Percentiles rank a stretch among this genome's conserved stretches.
Evolutionary conservation across 768 basidiomycete genomes (phyloP).

Genomic region (Tephrocybe sp.): DNA sequence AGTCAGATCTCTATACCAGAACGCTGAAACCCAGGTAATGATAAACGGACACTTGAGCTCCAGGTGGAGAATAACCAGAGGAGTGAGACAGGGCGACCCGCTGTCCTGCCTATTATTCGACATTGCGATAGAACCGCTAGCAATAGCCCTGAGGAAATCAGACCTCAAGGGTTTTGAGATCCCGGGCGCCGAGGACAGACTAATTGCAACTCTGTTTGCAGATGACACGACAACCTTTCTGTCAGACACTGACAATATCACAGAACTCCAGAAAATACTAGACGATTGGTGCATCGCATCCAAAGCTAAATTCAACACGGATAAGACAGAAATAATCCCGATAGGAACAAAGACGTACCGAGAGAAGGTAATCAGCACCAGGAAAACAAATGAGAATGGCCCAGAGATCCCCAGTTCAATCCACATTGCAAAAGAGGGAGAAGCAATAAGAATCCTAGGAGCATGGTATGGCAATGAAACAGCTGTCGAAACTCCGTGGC

Average conservation of each 20-base stretch:
- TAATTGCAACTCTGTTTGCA: constrained; percentile 25
- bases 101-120: constrained; percentile 39
- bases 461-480: constrained; percentile 28
- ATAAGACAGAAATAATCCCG: not conserved
- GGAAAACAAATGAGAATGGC: too few species aligned
- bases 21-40: constrained; percentile 5
- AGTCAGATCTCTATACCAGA: constrained; percentile 12
- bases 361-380: too few species aligned
- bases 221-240: constrained; percentile 41
- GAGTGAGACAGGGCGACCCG: constrained; percentile 33
- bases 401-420: constrained; percentile 20
- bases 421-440: constrained; percentile 23
- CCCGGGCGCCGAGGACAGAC: constrained; percentile 15
- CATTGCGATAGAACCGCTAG: too few species aligned
- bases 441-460: constrained; percentile 31
- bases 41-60: constrained; percentile 6
- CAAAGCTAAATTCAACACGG: too few species aligned
- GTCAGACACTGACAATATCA: constrained; percentile 23
- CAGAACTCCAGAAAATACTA: constrained; percentile 25
- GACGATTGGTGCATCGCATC: not conserved
- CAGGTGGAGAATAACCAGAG: too few species aligned
- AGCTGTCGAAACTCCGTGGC: constrained; percentile 22
- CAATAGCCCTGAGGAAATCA: too few species aligned
- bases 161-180: constrained; percentile 25
- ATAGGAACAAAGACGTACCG: not conserved